Percentiles rank a stretch among this genome's conserved stretches.
Evolutionary conservation across 257 asterid species (phyloP).

Genomic region (Solanum verrucosum): DNA sequence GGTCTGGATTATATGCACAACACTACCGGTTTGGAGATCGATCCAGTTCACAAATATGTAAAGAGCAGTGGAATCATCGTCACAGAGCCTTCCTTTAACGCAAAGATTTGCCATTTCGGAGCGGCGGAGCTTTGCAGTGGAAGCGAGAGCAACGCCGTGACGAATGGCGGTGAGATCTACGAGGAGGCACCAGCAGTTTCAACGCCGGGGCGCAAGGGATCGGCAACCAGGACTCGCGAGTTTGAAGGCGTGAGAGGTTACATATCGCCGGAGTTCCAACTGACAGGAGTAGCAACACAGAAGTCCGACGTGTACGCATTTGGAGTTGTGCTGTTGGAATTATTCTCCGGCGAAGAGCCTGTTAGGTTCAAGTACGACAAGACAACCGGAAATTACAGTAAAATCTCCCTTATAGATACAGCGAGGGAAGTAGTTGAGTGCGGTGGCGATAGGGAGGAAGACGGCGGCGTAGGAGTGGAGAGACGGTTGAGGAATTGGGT

Average conservation of each 20-base stretch:
- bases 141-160: slow-evolving; percentile 16
- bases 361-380: slow-evolving; percentile 43
- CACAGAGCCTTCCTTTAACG: slow-evolving; percentile 68
- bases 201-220: slow-evolving; percentile 3
- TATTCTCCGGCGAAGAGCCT: slow-evolving; percentile 78
- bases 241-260: slow-evolving; percentile 80
- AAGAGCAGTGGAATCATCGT: slow-evolving; percentile 80
- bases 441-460: slow-evolving; percentile 37
- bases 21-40: slow-evolving; percentile 59
- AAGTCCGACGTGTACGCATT: slow-evolving; percentile 86
- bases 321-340: slow-evolving; percentile 77
- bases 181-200: background rate
- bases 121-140: slow-evolving; percentile 96
- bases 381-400: slow-evolving; percentile 28
- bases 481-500: slow-evolving; percentile 32
- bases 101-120: slow-evolving; percentile 89
- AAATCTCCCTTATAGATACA: slow-evolving; percentile 40
- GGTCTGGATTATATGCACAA: slow-evolving; percentile 84
- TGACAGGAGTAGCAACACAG: slow-evolving; percentile 72
- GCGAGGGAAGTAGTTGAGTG: slow-evolving; percentile 56
- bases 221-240: slow-evolving; percentile 17
- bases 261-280: slow-evolving; percentile 87
- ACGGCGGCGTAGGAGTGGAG: slow-evolving; percentile 19
- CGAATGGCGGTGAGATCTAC: slow-evolving; percentile 1
- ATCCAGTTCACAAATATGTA: slow-evolving; percentile 78